A percentile compares a stretch with the other conserved stretches of the same genome.
Evolutionary conservation across 768 basidiomycete species (phyloP).

Genomic region (Phylloporus sp.): DNA sequence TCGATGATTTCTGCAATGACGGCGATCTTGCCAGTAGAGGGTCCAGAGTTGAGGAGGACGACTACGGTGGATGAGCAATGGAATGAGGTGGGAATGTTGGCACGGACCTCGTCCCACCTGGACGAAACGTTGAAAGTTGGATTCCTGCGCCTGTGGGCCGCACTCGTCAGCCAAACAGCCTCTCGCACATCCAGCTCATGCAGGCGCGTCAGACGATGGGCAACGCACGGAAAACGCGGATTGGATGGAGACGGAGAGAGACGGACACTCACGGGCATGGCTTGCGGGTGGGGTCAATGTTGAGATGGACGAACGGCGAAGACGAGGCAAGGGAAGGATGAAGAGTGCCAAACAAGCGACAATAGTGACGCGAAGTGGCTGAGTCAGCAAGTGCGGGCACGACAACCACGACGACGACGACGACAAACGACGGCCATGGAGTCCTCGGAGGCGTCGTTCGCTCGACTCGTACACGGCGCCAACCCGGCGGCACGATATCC

Average conservation of each 20-base stretch:
- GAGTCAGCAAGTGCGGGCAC: constrained; percentile 7
- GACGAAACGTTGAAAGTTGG: constrained; percentile 95
- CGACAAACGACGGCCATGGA: constrained; percentile 18
- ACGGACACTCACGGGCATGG: constrained; percentile 21
- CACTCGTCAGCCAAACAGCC: constrained; percentile 9
- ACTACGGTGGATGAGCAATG: constrained; percentile 37
- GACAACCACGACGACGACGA: background rate
- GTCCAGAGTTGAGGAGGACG: constrained; percentile 90
- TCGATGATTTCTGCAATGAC: constrained; percentile 97
- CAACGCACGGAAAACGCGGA: background rate
- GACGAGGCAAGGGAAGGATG: background rate
- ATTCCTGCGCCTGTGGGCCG: constrained; percentile 52
- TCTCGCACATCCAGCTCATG: constrained; percentile 11
- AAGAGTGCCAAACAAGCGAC: constrained; percentile 7
- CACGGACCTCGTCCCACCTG: constrained; percentile 87
- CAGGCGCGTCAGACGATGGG: background rate
- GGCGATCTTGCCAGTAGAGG: constrained; percentile 82
- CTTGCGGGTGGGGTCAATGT: constrained; percentile 2
- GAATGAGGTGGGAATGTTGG: too few relatives aligned
- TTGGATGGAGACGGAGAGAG: too few relatives aligned
- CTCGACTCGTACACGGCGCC: constrained; percentile 22
- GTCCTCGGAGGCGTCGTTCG: constrained; percentile 26
- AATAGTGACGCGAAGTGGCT: constrained; percentile 5
- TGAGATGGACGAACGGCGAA: background rate
- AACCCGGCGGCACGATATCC: constrained; percentile 43